Evolutionary conservation across 257 asterid genomes (phyloP).

Genomic region (Salvia miltiorrhiza): DNA sequence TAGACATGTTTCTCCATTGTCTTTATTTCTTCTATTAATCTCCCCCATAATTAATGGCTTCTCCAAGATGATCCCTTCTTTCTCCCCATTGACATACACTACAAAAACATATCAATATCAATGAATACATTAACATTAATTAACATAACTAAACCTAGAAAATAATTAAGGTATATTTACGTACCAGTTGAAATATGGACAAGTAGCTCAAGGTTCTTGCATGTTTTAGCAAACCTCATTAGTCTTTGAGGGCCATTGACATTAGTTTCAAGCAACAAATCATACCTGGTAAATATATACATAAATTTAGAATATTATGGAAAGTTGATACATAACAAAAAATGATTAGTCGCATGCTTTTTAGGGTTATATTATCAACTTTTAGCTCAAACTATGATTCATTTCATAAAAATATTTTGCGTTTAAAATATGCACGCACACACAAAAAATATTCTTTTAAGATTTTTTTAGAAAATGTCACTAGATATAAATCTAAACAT

Average conservation of each 20-base stretch:
- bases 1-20: background rate
- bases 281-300: slow-evolving; percentile 31
- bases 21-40: background rate
- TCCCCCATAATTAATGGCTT: slow-evolving; percentile 20
- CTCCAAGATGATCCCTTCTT: slow-evolving; percentile 19
- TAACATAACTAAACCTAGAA: background rate
- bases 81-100: slow-evolving; percentile 25
- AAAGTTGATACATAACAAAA: no score
- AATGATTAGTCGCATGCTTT: no score
- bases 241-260: slow-evolving; percentile 37
- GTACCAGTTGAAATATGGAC: slow-evolving; percentile 40
- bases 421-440: no score
- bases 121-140: background rate
- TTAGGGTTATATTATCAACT: no score
- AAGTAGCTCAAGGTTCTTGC: slow-evolving; percentile 42
- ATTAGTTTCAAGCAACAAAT: slow-evolving; percentile 31
- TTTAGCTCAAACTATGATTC: no score
- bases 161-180: background rate
- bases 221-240: slow-evolving; percentile 43
- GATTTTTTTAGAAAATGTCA: no score
- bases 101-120: background rate
- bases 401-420: no score
- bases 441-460: no score
- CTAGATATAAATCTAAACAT: no score
- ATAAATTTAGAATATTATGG: no score